Evolutionary conservation across 176 grass and related monocot genomes (phyloP).

Genomic region (Cenchrus purpureus): DNA sequence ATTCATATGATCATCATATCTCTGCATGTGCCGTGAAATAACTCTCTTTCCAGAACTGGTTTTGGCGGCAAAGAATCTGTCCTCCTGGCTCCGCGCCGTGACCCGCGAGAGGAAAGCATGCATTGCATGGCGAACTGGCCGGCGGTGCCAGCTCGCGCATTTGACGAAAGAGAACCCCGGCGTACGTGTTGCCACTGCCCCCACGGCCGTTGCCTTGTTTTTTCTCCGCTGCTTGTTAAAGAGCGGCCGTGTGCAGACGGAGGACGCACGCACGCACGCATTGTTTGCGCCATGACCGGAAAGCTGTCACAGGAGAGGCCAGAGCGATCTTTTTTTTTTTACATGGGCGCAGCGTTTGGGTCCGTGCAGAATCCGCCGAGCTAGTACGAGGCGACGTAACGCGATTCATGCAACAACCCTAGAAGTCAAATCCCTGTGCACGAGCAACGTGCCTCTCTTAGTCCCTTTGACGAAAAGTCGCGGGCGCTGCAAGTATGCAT

Average conservation of each 20-base stretch:
- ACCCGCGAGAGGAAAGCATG: neutral
- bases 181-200: neutral
- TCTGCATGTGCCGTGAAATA: conserved; percentile 36
- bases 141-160: neutral
- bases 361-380: conserved; percentile 3
- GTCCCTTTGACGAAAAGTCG: neutral
- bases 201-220: no score
- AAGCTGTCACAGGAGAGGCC: neutral
- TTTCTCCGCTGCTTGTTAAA: no score
- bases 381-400: conserved; percentile 13
- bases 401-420: no score
- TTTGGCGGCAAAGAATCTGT: neutral
- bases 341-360: neutral
- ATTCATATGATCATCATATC: no score
- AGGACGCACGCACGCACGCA: no score
- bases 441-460: neutral
- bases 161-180: conserved; percentile 28
- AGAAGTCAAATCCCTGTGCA: neutral
- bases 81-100: conserved; percentile 2
- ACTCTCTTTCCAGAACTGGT: neutral
- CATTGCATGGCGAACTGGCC: no score
- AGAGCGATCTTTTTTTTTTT: neutral
- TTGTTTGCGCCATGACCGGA: no score
- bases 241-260: no score
- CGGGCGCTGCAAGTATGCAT: neutral